Evolutionary conservation across 1,139 yeast species (phyloP), one percentile per base, ranked within the genome.

Genomic region (Martiniozyma asiatica): DNA sequence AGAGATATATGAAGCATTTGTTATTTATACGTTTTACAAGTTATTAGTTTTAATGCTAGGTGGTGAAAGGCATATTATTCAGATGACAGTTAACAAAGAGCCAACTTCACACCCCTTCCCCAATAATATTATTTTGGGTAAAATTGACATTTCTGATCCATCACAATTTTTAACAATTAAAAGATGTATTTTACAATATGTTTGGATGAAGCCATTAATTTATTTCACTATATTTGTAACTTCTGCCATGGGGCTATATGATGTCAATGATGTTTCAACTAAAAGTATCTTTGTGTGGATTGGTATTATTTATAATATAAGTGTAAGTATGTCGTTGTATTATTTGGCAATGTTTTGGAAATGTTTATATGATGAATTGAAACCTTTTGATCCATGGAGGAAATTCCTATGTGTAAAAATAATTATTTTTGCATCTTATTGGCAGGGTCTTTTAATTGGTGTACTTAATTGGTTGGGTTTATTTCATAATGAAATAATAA

Each of bases 1-100:
- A 32, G 98, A 89, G 48, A 73, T 87, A 1, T 89, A 89, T 53
- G 99, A 92, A 54, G 95, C 97, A 0, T 82, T 92, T 55, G 96
- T 87, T 26, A 81, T 89, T 25, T 92, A 89, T 52, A 85, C 96
- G 3, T 89, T 89, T 53, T 87, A 82, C 57, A 69, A 89, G 15
- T 61, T 87, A 23, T 59, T 92, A 34, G 84, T 93, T 1, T 72
- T 76, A 38, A 68, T 84, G 61, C 64, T 89, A 9, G 97, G 97
- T 0, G 99, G 98, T 17, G 98, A 89, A 50, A 59, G 94, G 29
- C 73, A 72, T 40, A 84, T 89, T 22, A 77, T 89, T 21, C 70
- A 81, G 30, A 33, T 29, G 29, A 67, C 89, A 7, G 68, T 81
- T 34, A 92, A 93, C 2, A 59, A 93, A 31, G 65, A 68, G 20